phyloP scores from a whole-genome alignment of 1,139 yeast genomes.

The Debaryomyces sp. region DNA sequence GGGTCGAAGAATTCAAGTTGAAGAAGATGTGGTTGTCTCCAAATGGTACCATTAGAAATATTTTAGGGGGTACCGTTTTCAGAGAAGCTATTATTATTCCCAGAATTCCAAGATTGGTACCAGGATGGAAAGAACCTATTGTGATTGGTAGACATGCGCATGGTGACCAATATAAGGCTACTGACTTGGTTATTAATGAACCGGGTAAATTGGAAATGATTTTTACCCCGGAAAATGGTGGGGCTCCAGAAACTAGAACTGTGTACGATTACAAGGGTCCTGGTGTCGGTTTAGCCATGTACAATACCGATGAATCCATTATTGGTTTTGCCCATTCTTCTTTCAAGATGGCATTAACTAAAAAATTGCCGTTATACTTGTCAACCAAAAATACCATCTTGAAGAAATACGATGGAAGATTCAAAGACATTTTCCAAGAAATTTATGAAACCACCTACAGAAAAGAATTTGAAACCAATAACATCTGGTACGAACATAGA shows the following conservation, averaged over 20 bases:
- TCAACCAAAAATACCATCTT: constrained; percentile 81
- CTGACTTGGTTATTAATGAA: constrained; percentile 67
- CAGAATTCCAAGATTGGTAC: constrained; percentile 73
- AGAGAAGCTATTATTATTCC: constrained; percentile 82
- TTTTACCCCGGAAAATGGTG: constrained; percentile 66
- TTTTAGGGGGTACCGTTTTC: constrained; percentile 81
- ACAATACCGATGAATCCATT: constrained; percentile 82
- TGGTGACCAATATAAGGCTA: constrained; percentile 84
- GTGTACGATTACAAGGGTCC: constrained; percentile 65
- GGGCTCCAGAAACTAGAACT: constrained; percentile 46
- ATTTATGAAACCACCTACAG: constrained; percentile 63
- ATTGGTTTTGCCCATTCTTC: constrained; percentile 78
- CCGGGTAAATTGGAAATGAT: constrained; percentile 71
- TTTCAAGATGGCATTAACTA: constrained; percentile 70
- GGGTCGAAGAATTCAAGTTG: constrained; percentile 73
- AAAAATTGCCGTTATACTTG: constrained; percentile 66
- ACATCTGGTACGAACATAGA: constrained; percentile 82
- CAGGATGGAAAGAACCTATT: constrained; percentile 81
- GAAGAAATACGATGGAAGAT: constrained; percentile 80
- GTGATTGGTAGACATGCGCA: constrained; percentile 86
- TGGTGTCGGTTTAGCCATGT: constrained; percentile 82
- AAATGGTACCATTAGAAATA: constrained; percentile 82
- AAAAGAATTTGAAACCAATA: constrained; percentile 57
- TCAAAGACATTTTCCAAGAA: constrained; percentile 76
- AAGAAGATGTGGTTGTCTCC: constrained; percentile 88